These are phyloP conservation scores for Metschnikowia rubicola DNA, from an alignment of 805 yeast genomes.

Conservation along the genomic window DNA sequence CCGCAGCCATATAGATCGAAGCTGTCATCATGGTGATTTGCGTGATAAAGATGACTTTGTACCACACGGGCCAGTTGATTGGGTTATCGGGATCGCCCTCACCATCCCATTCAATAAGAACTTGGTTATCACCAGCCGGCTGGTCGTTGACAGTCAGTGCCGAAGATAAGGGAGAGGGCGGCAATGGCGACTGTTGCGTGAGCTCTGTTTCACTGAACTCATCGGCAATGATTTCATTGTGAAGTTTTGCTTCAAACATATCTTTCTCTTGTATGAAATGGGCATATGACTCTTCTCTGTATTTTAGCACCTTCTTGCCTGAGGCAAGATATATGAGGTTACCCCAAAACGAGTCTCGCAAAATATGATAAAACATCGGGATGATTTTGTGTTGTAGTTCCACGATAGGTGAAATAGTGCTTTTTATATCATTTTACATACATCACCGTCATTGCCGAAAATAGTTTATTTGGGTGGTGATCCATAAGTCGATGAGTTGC, in stretches of 20 bases:
- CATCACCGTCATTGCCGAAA: neutral
- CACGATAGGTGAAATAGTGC: no score
- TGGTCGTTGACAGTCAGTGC: neutral
- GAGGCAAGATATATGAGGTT: slow-evolving; percentile 25
- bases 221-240: slow-evolving; percentile 13
- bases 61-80: slow-evolving; percentile 47
- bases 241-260: slow-evolving; percentile 5
- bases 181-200: neutral
- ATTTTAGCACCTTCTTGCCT: slow-evolving; percentile 19
- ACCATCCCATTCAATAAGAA: slow-evolving; percentile 32
- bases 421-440: no score
- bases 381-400: no score
- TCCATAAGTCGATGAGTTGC: neutral
- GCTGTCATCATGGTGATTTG: slow-evolving; percentile 44
- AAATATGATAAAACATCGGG: slow-evolving; percentile 15
- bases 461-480: neutral
- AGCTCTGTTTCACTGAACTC: slow-evolving; percentile 29
- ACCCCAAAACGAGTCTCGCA: slow-evolving; percentile 32
- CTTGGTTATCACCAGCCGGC: neutral
- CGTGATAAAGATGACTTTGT: slow-evolving; percentile 35
- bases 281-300: slow-evolving; percentile 27
- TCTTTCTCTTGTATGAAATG: slow-evolving; percentile 32
- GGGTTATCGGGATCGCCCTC: slow-evolving; percentile 56
- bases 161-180: neutral
- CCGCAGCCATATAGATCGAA: slow-evolving; percentile 54